A percentile compares a stretch with the other conserved stretches of the same genome.
These are phyloP conservation scores for Entomortierella beljakovae DNA, from an alignment of 192 early-diverging fungal genomes.

Conservation along the genomic window DNA sequence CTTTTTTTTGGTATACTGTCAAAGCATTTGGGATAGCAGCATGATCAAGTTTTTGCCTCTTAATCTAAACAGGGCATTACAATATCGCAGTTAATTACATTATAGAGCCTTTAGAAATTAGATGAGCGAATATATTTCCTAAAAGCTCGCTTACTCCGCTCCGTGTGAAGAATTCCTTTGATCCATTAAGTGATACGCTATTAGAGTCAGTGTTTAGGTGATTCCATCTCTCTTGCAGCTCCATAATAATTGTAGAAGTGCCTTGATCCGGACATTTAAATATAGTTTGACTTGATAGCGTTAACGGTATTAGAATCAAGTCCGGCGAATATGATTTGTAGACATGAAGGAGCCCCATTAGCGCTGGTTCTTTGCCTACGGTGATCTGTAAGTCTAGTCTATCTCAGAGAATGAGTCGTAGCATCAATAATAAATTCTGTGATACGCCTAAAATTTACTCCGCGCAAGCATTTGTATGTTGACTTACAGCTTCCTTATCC, in stretches of 20 bases:
- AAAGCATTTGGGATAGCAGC: conserved; percentile 45
- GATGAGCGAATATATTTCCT: not conserved
- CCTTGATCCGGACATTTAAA: conserved; percentile 60
- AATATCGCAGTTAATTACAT: no score
- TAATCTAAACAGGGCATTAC: no score
- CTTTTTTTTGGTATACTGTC: conserved; percentile 39
- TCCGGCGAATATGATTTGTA: conserved; percentile 62
- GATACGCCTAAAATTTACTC: not conserved
- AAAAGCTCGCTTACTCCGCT: conserved; percentile 12
- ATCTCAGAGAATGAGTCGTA: not conserved
- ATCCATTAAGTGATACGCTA: conserved; percentile 15
- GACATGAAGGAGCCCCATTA: conserved; percentile 59
- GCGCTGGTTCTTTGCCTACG: conserved; percentile 53
- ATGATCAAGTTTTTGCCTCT: conserved; percentile 56
- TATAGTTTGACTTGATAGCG: conserved; percentile 31
- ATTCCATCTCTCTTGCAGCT: conserved; percentile 55
- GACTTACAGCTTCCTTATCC: conserved; percentile 62
- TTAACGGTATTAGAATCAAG: conserved; percentile 49
- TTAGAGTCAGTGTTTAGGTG: not conserved
- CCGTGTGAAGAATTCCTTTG: conserved; percentile 32
- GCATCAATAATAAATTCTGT: not conserved
- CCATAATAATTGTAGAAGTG: conserved; percentile 25
- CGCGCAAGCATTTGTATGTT: not conserved
- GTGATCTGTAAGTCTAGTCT: conserved; percentile 53
- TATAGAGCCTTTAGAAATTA: no score